phyloP scores from a whole-genome alignment of 2,329 filamentous ascomycete species.

The Beauveria pseudobassiana region DNA sequence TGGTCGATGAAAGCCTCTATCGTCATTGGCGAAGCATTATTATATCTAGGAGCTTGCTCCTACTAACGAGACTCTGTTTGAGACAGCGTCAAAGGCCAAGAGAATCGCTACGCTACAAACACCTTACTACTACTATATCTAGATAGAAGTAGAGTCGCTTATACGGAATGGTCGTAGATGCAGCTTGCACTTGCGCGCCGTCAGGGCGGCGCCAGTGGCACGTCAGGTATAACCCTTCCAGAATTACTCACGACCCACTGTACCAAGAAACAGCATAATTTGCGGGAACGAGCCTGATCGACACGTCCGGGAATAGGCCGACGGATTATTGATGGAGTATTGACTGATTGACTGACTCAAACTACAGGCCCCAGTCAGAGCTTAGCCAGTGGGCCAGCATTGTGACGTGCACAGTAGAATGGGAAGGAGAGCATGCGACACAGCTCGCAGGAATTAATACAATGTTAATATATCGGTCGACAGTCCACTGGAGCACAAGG shows the following conservation, averaged over 20 bases:
- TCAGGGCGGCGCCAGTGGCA: neutral
- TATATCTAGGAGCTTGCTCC: too few species aligned
- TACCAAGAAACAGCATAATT: neutral
- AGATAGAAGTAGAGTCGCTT: too few species aligned
- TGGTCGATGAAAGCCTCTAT: too few species aligned
- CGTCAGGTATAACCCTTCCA: too few species aligned
- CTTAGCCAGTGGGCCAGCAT: neutral
- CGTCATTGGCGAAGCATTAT: too few species aligned
- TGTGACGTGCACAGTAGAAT: neutral
- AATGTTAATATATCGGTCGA: neutral
- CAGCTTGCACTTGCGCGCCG: neutral
- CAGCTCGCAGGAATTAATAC: neutral
- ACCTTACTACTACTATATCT: too few species aligned
- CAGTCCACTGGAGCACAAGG: neutral
- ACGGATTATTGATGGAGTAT: neutral
- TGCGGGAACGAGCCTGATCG: neutral
- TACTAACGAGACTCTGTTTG: too few species aligned
- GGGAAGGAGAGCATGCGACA: neutral
- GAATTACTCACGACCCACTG: neutral
- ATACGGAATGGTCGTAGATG: neutral
- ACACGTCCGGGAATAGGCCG: neutral
- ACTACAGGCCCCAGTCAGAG: neutral
- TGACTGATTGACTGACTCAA: neutral
- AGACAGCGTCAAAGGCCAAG: too few species aligned
- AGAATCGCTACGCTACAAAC: too few species aligned